Percentiles rank a stretch among this genome's conserved stretches.
Evolutionary conservation across 2,329 filamentous ascomycete species (phyloP).

Genomic region (Teratosphaeria destructans): DNA sequence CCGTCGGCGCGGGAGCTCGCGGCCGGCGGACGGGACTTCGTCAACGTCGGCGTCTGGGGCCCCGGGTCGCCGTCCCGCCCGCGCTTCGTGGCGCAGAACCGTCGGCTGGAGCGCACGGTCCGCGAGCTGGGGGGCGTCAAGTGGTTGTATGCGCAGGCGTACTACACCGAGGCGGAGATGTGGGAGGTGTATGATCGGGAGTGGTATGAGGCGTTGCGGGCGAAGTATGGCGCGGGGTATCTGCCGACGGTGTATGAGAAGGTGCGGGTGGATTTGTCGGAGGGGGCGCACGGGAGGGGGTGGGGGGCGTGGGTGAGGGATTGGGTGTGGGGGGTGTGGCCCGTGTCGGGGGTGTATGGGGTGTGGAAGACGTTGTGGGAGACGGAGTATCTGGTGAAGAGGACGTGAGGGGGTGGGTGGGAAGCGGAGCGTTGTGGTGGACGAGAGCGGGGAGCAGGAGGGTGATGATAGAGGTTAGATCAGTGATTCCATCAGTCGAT

Average conservation of each 20-base stretch:
- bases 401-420: not conserved
- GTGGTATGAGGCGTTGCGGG: conserved; percentile 53
- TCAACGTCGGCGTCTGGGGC: conserved; percentile 66
- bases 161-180: conserved; percentile 65
- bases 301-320: conserved; percentile 22
- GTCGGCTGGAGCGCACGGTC: conserved; percentile 59
- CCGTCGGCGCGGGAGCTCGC: not conserved
- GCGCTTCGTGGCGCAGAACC: conserved; percentile 60
- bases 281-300: conserved; percentile 7
- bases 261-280: conserved; percentile 45
- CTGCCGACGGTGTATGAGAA: conserved; percentile 64
- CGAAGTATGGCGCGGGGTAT: conserved; percentile 51
- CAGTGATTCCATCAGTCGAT: too few species aligned
- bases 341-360: conserved; percentile 30
- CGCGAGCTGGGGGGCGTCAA: conserved; percentile 64
- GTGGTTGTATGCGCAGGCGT: conserved; percentile 80
- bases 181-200: conserved; percentile 51
- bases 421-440: not conserved
- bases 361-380: conserved; percentile 24
- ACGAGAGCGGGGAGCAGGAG: not conserved
- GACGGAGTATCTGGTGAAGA: conserved; percentile 11
- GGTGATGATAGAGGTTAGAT: not conserved
- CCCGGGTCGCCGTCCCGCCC: conserved; percentile 49
- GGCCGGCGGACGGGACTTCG: conserved; percentile 24
- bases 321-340: conserved; percentile 26